A percentile compares a stretch with the other conserved stretches of the same genome.
Conservation (phyloP, 257 asterid species). For the Phtheirospermum japonicum region DNA sequence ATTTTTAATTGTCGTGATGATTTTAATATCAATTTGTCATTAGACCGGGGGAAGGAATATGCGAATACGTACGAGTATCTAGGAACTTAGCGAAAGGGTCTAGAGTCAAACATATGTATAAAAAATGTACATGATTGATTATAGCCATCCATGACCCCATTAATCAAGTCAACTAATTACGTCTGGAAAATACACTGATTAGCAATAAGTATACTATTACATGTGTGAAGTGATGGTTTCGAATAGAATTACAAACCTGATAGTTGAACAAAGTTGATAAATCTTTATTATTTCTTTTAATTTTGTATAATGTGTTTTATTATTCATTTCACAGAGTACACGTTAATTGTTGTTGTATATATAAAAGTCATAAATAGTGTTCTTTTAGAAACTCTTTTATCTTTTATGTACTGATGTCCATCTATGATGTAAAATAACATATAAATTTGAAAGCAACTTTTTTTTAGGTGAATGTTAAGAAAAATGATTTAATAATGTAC, state of each 20-base stretch:
- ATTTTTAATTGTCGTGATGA: neutral
- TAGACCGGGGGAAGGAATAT: slow-evolving; percentile 30
- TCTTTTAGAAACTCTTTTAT: too few species aligned
- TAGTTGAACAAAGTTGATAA: neutral
- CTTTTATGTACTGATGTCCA: too few species aligned
- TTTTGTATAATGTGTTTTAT: too few species aligned
- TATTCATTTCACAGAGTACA: too few species aligned
- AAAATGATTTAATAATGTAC: too few species aligned
- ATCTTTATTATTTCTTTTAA: too few species aligned
- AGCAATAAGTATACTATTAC: neutral
- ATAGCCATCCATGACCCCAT: neutral
- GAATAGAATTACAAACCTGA: neutral
- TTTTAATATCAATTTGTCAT: neutral
- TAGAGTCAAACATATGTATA: slow-evolving; percentile 23
- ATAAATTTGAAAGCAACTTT: too few species aligned
- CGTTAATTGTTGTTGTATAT: too few species aligned
- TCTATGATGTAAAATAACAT: too few species aligned
- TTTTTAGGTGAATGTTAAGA: too few species aligned
- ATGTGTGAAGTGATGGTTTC: neutral
- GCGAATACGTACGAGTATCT: slow-evolving; percentile 41
- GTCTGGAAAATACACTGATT: neutral
- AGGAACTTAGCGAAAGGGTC: slow-evolving; percentile 17
- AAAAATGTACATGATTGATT: neutral
- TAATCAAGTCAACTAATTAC: neutral
- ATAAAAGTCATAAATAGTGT: too few species aligned